Evolutionary conservation across 2,329 filamentous ascomycete species (phyloP).

Genomic region (Sporothrix sp.): DNA sequence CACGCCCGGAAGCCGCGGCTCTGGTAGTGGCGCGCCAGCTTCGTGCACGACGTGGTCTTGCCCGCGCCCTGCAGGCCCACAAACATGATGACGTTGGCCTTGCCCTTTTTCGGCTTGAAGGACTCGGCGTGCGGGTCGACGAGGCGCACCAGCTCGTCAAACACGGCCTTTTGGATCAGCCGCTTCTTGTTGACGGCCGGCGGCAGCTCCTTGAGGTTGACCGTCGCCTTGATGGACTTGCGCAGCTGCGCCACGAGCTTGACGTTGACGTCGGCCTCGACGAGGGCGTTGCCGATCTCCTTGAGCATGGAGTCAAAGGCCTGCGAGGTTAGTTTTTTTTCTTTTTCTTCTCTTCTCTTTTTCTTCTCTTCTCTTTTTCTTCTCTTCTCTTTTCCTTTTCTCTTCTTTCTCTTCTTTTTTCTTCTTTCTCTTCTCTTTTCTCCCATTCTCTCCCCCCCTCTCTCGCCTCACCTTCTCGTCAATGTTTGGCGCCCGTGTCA

Average conservation of each 20-base stretch:
- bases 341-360: not conserved
- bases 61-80: conserved; percentile 95
- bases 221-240: conserved; percentile 80
- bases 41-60: conserved; percentile 97
- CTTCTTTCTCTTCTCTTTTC: not conserved
- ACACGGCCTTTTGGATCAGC: conserved; percentile 94
- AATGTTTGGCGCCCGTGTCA: conserved; percentile 84
- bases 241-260: conserved; percentile 83
- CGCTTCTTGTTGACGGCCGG: conserved; percentile 96
- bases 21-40: conserved; percentile 90
- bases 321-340: conserved; percentile 35
- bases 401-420: not conserved
- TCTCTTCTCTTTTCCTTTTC: not conserved
- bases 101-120: conserved; percentile 95
- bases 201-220: conserved; percentile 91
- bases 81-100: conserved; percentile 97
- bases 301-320: conserved; percentile 98
- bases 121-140: conserved; percentile 92
- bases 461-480: conserved; percentile 75
- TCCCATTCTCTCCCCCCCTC: not conserved
- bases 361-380: not conserved
- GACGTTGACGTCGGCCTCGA: conserved; percentile 96
- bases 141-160: conserved; percentile 89
- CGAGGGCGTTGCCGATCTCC: conserved; percentile 89
- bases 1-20: conserved; percentile 87